Conservation (phyloP, 2,329 filamentous ascomycete species). For the Penicillium capsulatum region DNA sequence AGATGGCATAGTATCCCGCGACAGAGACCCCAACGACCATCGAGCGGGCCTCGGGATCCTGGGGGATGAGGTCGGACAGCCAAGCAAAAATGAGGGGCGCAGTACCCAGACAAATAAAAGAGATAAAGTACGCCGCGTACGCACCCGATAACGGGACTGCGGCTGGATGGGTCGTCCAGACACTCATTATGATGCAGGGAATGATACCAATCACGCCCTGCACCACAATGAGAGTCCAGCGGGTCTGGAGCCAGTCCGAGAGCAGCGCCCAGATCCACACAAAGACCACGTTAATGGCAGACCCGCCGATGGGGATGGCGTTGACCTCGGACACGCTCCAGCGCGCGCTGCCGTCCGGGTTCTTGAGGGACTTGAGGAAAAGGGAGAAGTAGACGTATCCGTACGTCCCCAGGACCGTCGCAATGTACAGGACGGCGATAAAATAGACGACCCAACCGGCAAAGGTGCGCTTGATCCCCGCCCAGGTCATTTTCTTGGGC, state of each 20-base stretch:
- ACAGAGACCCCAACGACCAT: slow-evolving; percentile 50
- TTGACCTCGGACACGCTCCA: slow-evolving; percentile 48
- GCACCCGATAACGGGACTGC: slow-evolving; percentile 45
- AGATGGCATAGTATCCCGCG: slow-evolving; percentile 49
- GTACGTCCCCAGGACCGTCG: slow-evolving; percentile 46
- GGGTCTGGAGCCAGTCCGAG: slow-evolving; percentile 48
- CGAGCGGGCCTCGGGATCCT: slow-evolving; percentile 49
- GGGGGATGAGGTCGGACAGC: slow-evolving; percentile 50
- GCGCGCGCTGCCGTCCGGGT: slow-evolving; percentile 39
- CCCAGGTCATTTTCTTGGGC: slow-evolving; percentile 46
- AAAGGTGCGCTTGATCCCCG: slow-evolving; percentile 44
- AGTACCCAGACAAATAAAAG: slow-evolving; percentile 47
- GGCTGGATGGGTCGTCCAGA: slow-evolving; percentile 49
- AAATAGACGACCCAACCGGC: slow-evolving; percentile 46
- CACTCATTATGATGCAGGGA: slow-evolving; percentile 50
- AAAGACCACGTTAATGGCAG: slow-evolving; percentile 49
- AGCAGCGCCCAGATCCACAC: slow-evolving; percentile 55
- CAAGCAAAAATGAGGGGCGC: slow-evolving; percentile 52
- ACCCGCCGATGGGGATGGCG: slow-evolving; percentile 48
- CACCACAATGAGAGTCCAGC: slow-evolving; percentile 50
- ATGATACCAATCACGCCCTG: slow-evolving; percentile 49
- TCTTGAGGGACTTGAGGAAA: slow-evolving; percentile 22
- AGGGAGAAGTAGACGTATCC: slow-evolving; percentile 37
- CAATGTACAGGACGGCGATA: slow-evolving; percentile 45
- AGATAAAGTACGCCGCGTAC: slow-evolving; percentile 53